Base-by-base conservation (phyloP, 495 filamentous ascomycete genomes). In the Sordaria brevicollis region DNA sequence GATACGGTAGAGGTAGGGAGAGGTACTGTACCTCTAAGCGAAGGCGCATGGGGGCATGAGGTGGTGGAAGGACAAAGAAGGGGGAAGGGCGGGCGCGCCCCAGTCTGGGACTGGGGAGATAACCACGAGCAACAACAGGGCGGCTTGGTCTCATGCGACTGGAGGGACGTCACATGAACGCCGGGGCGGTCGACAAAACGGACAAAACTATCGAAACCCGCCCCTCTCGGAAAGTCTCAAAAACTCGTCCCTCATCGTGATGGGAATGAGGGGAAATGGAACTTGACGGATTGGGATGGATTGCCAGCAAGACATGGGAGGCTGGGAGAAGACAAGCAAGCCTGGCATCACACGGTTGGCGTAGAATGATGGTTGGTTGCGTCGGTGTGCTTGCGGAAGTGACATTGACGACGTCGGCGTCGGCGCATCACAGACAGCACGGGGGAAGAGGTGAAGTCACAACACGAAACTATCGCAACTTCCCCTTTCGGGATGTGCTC, bases 401-500 rank as follows among this genome's bases (percentile, higher is more conserved):
- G 29, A 54, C 43, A 54, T 54, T n/a, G 21, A 54, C 21, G 25
- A 25, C 25, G 49, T 57, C 25, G 49, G 49, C 25, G 49, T 57
- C 21, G 49, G 49, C 21, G 21, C 49, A 57, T 57, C 21, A 57
- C 5, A 31, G 11, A 25, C 2, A 10, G 25, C n/a, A n/a, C n/a
- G 4, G 25, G 25, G 11, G 35, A 1, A 36, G 13, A 6, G 25
- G 10, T 29, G 25, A 57, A 57, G 25, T 66, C 49, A 67, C 68
- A 34, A 31, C 49, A 68, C 49, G 49, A 35, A 15, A 7, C 5
- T 17, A 19, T 67, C 21, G 36, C 65, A 70, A 39, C 69, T 70
- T 70, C 37, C 65, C 49, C 25, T 54, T 70, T 43, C 35, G 69
- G 69, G n/a, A 54, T 70, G 13, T 68, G 69, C 65, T 3, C 49